Percentiles rank a stretch among this genome's conserved stretches.
phyloP scores from a whole-genome alignment of 257 asterid species.

The Scutellaria baicalensis region DNA sequence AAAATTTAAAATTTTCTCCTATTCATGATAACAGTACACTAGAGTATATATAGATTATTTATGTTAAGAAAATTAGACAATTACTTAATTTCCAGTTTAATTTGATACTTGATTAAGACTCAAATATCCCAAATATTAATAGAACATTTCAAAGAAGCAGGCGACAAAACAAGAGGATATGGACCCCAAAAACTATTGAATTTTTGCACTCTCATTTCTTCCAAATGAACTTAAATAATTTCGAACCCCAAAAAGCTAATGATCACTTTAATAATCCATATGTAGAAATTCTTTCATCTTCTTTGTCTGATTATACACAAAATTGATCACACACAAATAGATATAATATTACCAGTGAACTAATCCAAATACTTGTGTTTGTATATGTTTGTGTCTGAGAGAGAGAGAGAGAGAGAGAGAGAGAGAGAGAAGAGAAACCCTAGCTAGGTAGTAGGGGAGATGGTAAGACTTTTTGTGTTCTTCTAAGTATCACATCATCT shows the following conservation, averaged over 20 bases:
- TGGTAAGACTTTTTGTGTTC: conserved; percentile 40
- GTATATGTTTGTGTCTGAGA: background rate
- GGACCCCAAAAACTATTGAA: background rate
- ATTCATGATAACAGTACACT: too few species aligned
- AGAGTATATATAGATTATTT: too few species aligned
- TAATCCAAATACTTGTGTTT: conserved; percentile 42
- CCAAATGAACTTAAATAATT: conserved; percentile 26
- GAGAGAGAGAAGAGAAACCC: conserved; percentile 23
- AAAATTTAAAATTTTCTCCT: too few species aligned
- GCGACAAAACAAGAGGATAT: conserved; percentile 35
- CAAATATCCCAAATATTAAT: conserved; percentile 12
- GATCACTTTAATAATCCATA: background rate
- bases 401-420: conserved; percentile 6
- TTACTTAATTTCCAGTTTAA: background rate
- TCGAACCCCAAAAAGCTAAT: conserved; percentile 20
- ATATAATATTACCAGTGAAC: conserved; percentile 26
- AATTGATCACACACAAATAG: background rate
- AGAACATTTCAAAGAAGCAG: conserved; percentile 30
- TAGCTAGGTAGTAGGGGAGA: conserved; percentile 9
- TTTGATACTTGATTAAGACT: background rate
- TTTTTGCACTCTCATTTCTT: conserved; percentile 19
- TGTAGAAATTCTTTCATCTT: conserved; percentile 19
- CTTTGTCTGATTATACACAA: conserved; percentile 26
- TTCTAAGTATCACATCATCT: conserved; percentile 50
- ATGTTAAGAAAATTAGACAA: too few species aligned